Conservation (phyloP, 164 flowering plant genomes). For the Amborella trichopoda region DNA sequence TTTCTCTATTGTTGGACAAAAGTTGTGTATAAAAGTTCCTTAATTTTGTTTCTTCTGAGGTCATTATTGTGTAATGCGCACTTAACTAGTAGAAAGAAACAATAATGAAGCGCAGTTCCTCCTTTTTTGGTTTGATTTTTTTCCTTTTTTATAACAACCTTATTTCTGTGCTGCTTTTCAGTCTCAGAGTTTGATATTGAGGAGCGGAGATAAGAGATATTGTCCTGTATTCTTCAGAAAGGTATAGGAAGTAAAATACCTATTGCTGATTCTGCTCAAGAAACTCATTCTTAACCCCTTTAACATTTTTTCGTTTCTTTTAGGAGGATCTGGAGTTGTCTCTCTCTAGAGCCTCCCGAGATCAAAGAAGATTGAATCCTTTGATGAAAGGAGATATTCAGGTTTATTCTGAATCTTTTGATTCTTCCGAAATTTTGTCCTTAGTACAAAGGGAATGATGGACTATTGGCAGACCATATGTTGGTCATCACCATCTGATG, state of each 20-base stretch:
- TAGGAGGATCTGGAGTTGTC: constrained; percentile 88
- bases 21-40: too few relatives aligned
- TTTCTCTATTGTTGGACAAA: too few relatives aligned
- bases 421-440: not conserved
- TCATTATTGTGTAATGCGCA: too few relatives aligned
- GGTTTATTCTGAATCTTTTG: constrained; percentile 20
- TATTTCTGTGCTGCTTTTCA: constrained; percentile 10
- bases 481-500: too few relatives aligned
- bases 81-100: too few relatives aligned
- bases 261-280: not conserved
- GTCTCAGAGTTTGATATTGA: constrained; percentile 73
- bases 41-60: too few relatives aligned
- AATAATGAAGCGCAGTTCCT: too few relatives aligned
- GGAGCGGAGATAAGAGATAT: constrained; percentile 52
- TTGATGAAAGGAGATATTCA: constrained; percentile 60
- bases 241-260: constrained; percentile 31
- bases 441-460: too few relatives aligned
- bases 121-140: not conserved
- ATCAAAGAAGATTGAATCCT: constrained; percentile 54
- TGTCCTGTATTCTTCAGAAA: constrained; percentile 86
- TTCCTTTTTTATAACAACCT: not conserved
- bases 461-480: too few relatives aligned
- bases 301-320: not conserved
- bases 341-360: constrained; percentile 44
- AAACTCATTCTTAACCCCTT: not conserved